Base-by-base conservation (phyloP, 345 rosid genomes). In the Orychophragmus violaceus region DNA sequence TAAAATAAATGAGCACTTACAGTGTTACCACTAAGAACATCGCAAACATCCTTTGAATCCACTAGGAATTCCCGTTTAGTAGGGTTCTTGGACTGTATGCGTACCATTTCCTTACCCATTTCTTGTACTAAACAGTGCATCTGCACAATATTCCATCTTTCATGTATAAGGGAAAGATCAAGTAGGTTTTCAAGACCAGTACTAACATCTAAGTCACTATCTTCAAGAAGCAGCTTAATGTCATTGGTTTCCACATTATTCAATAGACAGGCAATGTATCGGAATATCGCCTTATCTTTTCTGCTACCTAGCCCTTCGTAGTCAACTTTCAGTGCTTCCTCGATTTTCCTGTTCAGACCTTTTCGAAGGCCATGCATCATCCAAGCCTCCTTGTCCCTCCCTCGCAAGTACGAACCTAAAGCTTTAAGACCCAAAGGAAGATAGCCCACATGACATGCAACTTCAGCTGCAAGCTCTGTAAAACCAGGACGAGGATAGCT, bases 351-450 rank as follows among this genome's bases (percentile, higher is more conserved):
- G 8, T 68, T 7, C 3, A 57, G 24, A 14, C 44, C 13, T 22
- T 6, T 53, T 8, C 13, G 32, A 23, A 69, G 22, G 3, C 67
- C 64, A 0, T 58, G 59, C 5, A 75, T 0, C 32, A 45, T 29
- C 83, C 78, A 75, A 8, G 59, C 5, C 12, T 16, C 17, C 9
- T n/a, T 53, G 3, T n/a, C 13, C 21, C 7, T 60, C 1, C 48
- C 58, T 0, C 19, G 33, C 2, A 79, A 24, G n/a, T 5, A 42
- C 0, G 58, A 52, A 2, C 81, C 80, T 6, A 79, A 7, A 17
- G 72, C 59, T 3, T 46, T 72, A 6, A 82, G 76, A 14, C 62
- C 78, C 30, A 82, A 28, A 17, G 80, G 81, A 25, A 74, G 37
- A 0, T 59, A 64, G 0, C 70, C 9, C 0, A 49, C 75, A 64